Percentiles rank a stretch among this genome's conserved stretches.
Evolutionary conservation across 768 basidiomycete species (phyloP).

Genomic region (Suillus alpinus): DNA sequence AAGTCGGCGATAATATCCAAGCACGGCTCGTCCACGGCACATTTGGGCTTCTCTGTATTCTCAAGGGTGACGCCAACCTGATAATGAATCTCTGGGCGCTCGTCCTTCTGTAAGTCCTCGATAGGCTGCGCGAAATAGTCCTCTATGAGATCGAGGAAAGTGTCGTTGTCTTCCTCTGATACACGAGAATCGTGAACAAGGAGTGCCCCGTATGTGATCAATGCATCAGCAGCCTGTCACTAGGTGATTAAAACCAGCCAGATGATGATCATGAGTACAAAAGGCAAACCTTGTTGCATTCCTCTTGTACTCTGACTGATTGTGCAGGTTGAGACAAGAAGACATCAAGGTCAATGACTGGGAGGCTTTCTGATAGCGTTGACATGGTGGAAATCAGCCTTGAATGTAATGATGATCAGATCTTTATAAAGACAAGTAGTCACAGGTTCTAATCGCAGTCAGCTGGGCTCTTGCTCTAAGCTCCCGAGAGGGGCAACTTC

Average conservation of each 20-base stretch:
- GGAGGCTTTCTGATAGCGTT: conserved; percentile 51
- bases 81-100: conserved; percentile 82
- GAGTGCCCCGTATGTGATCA: conserved; percentile 84
- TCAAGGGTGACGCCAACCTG: conserved; percentile 96
- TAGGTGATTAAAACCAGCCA: background rate
- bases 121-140: conserved; percentile 86
- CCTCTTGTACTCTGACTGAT: conserved; percentile 49
- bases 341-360: conserved; percentile 75
- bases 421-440: background rate
- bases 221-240: conserved; percentile 72
- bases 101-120: conserved; percentile 64
- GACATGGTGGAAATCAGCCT: conserved; percentile 30
- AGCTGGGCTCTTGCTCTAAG: background rate
- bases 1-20: conserved; percentile 81
- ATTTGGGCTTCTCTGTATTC: conserved; percentile 91
- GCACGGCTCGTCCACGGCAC: conserved; percentile 81
- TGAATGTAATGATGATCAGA: background rate
- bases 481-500: background rate
- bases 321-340: conserved; percentile 48
- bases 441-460: background rate
- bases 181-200: conserved; percentile 85
- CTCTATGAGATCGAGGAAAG: conserved; percentile 87
- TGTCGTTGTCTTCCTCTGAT: conserved; percentile 73
- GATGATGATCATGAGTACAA: too few relatives aligned
- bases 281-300: conserved; percentile 59